A percentile compares a stretch with the other conserved stretches of the same genome.
Evolutionary conservation across 2,329 filamentous ascomycete species (phyloP).

Genomic region (Ceratocystis cubensis): DNA sequence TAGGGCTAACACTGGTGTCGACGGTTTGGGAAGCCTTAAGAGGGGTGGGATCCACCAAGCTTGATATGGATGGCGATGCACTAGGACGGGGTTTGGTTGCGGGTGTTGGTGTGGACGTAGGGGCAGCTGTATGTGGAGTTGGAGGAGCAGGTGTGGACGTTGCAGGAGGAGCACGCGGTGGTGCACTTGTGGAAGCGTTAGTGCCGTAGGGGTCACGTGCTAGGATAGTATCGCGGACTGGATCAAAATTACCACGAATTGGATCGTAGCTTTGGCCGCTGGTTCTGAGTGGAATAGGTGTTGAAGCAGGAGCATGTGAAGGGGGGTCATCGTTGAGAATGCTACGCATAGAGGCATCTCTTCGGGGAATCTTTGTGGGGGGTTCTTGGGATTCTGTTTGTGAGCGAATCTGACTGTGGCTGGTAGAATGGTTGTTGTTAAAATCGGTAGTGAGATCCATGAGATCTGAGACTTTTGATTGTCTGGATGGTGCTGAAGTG

Average conservation of each 20-base stretch:
- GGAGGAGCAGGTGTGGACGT: conserved; percentile 45
- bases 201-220: conserved; percentile 38
- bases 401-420: conserved; percentile 24
- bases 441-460: conserved; percentile 22
- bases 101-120: conserved; percentile 18
- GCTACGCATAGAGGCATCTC: conserved; percentile 44
- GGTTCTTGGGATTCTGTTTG: conserved; percentile 26
- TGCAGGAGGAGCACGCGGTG: conserved; percentile 36
- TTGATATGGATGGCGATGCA: conserved; percentile 82
- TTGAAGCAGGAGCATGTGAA: conserved; percentile 33
- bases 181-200: conserved; percentile 33
- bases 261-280: conserved; percentile 83
- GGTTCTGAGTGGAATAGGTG: conserved; percentile 40
- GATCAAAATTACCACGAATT: conserved; percentile 63
- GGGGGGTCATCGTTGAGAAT: conserved; percentile 44
- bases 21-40: conserved; percentile 14
- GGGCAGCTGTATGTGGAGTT: conserved; percentile 20
- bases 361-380: conserved; percentile 38
- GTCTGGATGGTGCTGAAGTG: conserved; percentile 26
- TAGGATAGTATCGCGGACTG: conserved; percentile 49
- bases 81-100: conserved; percentile 51
- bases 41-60: conserved; percentile 60
- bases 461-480: conserved; percentile 34
- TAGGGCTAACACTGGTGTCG: not conserved
- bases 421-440: conserved; percentile 18